Evolutionary conservation across 2,329 filamentous ascomycete genomes (phyloP).

Genomic region (Talaromyces rugulosus): DNA sequence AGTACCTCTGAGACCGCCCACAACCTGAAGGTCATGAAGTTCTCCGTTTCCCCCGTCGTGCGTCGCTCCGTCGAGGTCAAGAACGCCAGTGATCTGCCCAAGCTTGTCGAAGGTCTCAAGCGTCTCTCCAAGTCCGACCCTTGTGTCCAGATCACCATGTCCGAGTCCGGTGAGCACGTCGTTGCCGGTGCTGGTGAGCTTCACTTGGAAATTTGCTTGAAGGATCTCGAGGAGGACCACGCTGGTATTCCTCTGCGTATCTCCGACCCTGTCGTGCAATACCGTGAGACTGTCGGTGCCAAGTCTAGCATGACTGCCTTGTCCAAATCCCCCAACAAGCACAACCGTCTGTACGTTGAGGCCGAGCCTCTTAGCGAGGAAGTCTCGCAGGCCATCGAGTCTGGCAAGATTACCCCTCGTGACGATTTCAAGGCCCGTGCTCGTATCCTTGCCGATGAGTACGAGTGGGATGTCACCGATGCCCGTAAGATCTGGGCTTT

Average conservation of each 20-base stretch:
- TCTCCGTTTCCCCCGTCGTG: constrained; percentile 99
- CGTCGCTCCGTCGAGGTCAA: constrained; percentile 99
- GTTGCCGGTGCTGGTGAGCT: constrained; percentile 99
- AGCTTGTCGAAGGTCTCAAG: constrained; percentile 99
- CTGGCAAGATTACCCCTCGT: constrained; percentile 85
- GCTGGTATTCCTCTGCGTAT: constrained; percentile 96
- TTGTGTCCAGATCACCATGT: constrained; percentile 88
- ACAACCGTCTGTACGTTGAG: constrained; percentile 98
- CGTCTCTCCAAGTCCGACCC: constrained; percentile 99
- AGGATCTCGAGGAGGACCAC: constrained; percentile 99
- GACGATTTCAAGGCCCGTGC: constrained; percentile 99
- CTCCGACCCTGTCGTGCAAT: constrained; percentile 96
- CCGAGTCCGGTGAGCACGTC: constrained; percentile 94
- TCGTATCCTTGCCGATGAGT: constrained; percentile 91
- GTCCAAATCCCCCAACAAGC: constrained; percentile 99
- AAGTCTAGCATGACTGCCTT: constrained; percentile 92
- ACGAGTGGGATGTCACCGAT: constrained; percentile 99
- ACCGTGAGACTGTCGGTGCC: constrained; percentile 88
- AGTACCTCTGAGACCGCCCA: constrained; percentile 96
- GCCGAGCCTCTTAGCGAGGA: constrained; percentile 91
- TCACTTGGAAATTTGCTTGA: constrained; percentile 99
- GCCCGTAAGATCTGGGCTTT: constrained; percentile 99
- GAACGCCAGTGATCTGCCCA: constrained; percentile 99
- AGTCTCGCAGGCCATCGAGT: constrained; percentile 82
- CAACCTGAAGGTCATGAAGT: constrained; percentile 99